Conservation (phyloP, 441 rosid genomes). For the Rhodomyrtus psidioides region DNA sequence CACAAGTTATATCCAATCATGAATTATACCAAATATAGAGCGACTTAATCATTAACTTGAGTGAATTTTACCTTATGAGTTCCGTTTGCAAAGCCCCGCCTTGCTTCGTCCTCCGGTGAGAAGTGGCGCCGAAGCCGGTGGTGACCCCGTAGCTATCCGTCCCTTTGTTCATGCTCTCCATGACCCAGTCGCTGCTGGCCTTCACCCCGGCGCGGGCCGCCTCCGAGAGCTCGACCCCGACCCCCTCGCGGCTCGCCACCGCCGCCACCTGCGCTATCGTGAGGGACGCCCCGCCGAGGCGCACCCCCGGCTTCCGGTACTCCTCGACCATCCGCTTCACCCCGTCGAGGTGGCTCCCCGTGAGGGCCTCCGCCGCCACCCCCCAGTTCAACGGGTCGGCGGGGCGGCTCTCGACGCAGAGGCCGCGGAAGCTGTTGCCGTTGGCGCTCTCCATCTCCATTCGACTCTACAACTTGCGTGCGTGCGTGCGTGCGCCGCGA, state of each 20-base stretch:
- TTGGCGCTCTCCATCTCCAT: neutral
- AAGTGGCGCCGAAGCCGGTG: conserved; percentile 16
- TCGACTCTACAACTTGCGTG: neutral
- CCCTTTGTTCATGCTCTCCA: conserved; percentile 16
- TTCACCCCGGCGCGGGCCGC: conserved; percentile 11
- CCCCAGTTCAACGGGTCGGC: conserved; percentile 11
- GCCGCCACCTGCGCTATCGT: conserved; percentile 14
- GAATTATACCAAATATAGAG: neutral
- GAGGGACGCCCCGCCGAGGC: conserved; percentile 9
- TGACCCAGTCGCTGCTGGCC: conserved; percentile 18
- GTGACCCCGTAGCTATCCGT: conserved; percentile 16
- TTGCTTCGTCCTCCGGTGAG: conserved; percentile 15
- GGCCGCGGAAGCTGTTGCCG: neutral
- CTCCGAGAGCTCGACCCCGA: conserved; percentile 10
- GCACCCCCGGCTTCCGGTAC: conserved; percentile 7
- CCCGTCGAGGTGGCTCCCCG: conserved; percentile 12
- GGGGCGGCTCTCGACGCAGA: neutral
- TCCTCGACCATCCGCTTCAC: conserved; percentile 13
- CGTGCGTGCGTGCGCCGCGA: neutral
- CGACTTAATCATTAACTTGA: neutral
- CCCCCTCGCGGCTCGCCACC: neutral
- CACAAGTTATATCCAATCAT: neutral
- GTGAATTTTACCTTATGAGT: conserved; percentile 2
- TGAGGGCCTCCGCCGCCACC: conserved; percentile 1
- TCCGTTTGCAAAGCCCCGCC: conserved; percentile 15